These are phyloP conservation scores for Epichloe hybrida DNA, from an alignment of 2,329 filamentous ascomycete species.

Conservation along the genomic window DNA sequence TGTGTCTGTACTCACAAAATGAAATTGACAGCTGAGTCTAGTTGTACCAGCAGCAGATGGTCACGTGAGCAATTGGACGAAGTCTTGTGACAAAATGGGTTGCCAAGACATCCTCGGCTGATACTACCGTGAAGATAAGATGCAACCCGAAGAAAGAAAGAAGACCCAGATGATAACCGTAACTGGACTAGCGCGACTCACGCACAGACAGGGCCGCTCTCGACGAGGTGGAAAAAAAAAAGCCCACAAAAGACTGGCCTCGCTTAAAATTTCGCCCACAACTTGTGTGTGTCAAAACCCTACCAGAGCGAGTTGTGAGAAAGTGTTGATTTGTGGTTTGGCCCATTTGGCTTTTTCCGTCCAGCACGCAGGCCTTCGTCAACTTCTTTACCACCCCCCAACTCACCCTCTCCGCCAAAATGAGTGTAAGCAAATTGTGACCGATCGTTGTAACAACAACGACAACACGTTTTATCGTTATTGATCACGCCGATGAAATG, in stretches of 20 bases:
- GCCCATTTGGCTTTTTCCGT: constrained; percentile 13
- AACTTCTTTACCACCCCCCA: constrained; percentile 22
- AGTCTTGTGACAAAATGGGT: background rate
- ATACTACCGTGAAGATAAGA: constrained; percentile 6
- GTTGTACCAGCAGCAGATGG: background rate
- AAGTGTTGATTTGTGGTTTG: background rate
- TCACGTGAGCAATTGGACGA: background rate
- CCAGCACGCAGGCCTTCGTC: constrained; percentile 18
- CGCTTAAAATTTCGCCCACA: constrained; percentile 28
- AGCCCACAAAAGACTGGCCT: constrained; percentile 10
- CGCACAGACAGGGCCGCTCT: constrained; percentile 12
- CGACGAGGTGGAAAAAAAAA: too few species aligned
- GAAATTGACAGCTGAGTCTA: background rate
- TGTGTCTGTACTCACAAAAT: background rate
- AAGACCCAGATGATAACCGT: constrained; percentile 4
- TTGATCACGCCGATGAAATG: background rate
- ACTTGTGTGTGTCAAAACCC: constrained; percentile 12
- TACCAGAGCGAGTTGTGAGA: background rate
- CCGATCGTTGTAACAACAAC: background rate
- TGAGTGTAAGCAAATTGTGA: constrained; percentile 25
- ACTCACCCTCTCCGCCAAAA: constrained; percentile 24
- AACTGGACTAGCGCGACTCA: constrained; percentile 3
- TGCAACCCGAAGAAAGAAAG: too few species aligned
- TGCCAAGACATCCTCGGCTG: background rate
- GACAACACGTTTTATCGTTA: background rate